Evolutionary conservation across 345 rosid genomes (phyloP).

Genomic region (Physaria fendleri): DNA sequence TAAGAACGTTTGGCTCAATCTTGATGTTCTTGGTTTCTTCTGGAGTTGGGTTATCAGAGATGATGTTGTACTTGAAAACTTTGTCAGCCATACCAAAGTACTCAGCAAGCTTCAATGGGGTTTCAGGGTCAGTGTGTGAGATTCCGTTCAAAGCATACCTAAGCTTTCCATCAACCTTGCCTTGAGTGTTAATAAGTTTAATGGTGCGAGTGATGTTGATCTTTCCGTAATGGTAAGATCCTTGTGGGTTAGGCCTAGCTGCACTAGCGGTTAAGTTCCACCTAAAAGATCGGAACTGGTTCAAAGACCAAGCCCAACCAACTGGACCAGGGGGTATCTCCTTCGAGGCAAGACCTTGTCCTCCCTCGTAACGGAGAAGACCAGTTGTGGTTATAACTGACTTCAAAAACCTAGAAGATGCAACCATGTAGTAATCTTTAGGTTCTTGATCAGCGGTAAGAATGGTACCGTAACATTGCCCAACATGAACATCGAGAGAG

Average conservation of each 20-base stretch:
- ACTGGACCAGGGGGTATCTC: constrained; percentile 45
- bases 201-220: constrained; percentile 64
- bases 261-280: constrained; percentile 80
- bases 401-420: constrained; percentile 54
- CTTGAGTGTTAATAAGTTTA: constrained; percentile 45
- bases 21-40: constrained; percentile 17
- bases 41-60: constrained; percentile 38
- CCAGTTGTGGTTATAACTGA: constrained; percentile 30
- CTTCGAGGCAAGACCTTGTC: constrained; percentile 40
- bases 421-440: constrained; percentile 54
- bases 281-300: constrained; percentile 66
- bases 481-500: constrained; percentile 63
- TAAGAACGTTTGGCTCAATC: constrained; percentile 42
- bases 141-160: constrained; percentile 60
- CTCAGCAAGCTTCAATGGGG: constrained; percentile 67
- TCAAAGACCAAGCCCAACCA: constrained; percentile 72
- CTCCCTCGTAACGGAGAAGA: constrained; percentile 42
- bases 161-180: constrained; percentile 42
- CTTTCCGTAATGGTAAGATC: constrained; percentile 66
- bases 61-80: constrained; percentile 49
- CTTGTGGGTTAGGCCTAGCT: constrained; percentile 86
- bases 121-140: constrained; percentile 45
- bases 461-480: constrained; percentile 51
- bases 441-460: constrained; percentile 49
- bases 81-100: constrained; percentile 42